phyloP scores from a whole-genome alignment of 2,329 filamentous ascomycete genomes.

The Pleomassaria siparia region DNA sequence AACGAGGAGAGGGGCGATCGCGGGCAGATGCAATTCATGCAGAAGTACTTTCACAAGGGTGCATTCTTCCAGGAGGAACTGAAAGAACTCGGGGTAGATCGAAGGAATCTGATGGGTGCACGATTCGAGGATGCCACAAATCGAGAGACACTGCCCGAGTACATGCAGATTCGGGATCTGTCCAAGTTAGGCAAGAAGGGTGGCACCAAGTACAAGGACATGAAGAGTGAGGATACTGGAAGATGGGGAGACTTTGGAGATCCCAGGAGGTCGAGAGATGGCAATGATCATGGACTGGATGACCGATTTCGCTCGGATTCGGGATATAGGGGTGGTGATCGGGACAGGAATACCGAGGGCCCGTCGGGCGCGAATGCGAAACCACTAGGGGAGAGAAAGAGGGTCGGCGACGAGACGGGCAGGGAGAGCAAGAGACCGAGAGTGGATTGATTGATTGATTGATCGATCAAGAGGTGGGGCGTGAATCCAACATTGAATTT shows the following conservation, averaged over 20 bases:
- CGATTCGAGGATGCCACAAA: slow-evolving; percentile 83
- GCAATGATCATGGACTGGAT: slow-evolving; percentile 54
- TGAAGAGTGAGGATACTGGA: slow-evolving; percentile 88
- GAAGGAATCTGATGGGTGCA: slow-evolving; percentile 83
- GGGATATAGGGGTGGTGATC: slow-evolving; percentile 39
- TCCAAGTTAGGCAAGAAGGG: slow-evolving; percentile 92
- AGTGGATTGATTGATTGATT: slow-evolving; percentile 31
- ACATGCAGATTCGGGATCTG: slow-evolving; percentile 90
- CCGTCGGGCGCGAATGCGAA: slow-evolving; percentile 71
- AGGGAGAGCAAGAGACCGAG: slow-evolving; percentile 49
- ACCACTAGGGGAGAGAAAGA: slow-evolving; percentile 65
- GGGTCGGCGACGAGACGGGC: slow-evolving; percentile 42
- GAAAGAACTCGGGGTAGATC: slow-evolving; percentile 71
- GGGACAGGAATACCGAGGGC: slow-evolving; percentile 43
- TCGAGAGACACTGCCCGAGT: slow-evolving; percentile 81
- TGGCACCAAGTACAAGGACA: slow-evolving; percentile 83
- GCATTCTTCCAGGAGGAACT: slow-evolving; percentile 90
- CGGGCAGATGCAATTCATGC: slow-evolving; percentile 86
- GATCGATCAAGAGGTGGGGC: background rate
- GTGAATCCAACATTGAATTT: background rate
- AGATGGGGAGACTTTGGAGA: slow-evolving; percentile 72
- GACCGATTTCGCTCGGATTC: slow-evolving; percentile 70
- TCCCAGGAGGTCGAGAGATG: slow-evolving; percentile 41
- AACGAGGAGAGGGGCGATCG: slow-evolving; percentile 72
- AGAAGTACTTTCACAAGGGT: slow-evolving; percentile 95